Percentiles rank a stretch among this genome's conserved stretches.
phyloP scores from a whole-genome alignment of 345 rosid genomes.

The Hibiscus tridactylites region DNA sequence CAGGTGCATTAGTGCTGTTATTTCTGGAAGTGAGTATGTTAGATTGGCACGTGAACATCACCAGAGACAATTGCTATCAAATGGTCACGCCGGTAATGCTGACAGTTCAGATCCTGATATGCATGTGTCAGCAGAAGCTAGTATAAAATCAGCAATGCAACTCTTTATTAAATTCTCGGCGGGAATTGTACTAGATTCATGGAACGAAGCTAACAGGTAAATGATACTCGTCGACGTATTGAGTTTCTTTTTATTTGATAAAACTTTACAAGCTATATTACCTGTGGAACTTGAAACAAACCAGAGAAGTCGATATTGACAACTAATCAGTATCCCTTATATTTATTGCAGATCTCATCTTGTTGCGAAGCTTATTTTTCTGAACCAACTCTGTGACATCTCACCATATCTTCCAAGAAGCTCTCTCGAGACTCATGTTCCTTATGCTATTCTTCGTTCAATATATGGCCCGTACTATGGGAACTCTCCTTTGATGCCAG shows the following conservation, averaged over 20 bases:
- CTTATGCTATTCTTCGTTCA: conserved; percentile 78
- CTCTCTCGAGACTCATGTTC: conserved; percentile 77
- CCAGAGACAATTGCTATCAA: conserved; percentile 59
- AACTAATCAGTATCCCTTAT: neutral
- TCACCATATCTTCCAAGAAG: conserved; percentile 89
- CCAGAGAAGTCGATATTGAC: neutral
- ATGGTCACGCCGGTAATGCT: conserved; percentile 53
- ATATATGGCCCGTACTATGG: conserved; percentile 83
- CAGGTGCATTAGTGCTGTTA: conserved; percentile 90
- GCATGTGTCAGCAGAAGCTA: conserved; percentile 72
- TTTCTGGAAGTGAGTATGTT: conserved; percentile 81
- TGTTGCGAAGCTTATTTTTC: conserved; percentile 84
- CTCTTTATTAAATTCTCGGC: conserved; percentile 84
- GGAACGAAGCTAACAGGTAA: conserved; percentile 82
- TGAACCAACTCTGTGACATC: conserved; percentile 89
- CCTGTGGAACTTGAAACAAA: neutral
- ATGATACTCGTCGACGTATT: neutral
- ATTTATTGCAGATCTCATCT: conserved; percentile 67
- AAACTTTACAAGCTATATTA: neutral
- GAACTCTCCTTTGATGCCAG: conserved; percentile 55
- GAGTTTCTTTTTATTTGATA: neutral
- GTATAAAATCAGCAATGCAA: conserved; percentile 88
- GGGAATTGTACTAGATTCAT: conserved; percentile 75
- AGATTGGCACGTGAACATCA: conserved; percentile 82
- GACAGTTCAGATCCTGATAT: conserved; percentile 64